Evolutionary conservation across 352 stramenopile genomes (phyloP).

Genomic region (Phytopythium ostracodes): DNA sequence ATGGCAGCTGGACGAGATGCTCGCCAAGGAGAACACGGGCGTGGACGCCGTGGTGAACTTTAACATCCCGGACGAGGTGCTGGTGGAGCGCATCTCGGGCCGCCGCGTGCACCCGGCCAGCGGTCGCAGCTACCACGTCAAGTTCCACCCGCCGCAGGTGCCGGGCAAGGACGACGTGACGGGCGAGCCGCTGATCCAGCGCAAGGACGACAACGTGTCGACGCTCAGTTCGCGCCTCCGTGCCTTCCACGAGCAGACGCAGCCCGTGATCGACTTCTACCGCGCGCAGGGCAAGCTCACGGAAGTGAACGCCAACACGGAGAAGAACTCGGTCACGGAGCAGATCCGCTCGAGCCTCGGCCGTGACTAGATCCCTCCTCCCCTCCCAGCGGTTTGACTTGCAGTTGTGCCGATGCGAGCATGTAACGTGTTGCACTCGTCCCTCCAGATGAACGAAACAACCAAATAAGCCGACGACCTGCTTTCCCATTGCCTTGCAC

Average conservation of each 20-base stretch:
- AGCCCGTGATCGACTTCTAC: conserved; percentile 94
- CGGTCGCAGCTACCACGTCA: conserved; percentile 97
- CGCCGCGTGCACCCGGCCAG: conserved; percentile 94
- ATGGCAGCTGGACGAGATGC: conserved; percentile 91
- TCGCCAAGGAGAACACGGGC: conserved; percentile 83
- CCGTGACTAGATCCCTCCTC: conserved; percentile 47
- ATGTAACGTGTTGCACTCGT: not conserved
- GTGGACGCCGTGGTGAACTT: conserved; percentile 95
- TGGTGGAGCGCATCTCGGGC: conserved; percentile 96
- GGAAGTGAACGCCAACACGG: conserved; percentile 90
- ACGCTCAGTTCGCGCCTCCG: conserved; percentile 91
- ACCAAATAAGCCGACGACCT: not conserved
- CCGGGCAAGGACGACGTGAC: conserved; percentile 90
- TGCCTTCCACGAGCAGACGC: conserved; percentile 96
- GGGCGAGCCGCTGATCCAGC: conserved; percentile 95
- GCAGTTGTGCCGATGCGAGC: not conserved
- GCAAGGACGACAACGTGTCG: conserved; percentile 95
- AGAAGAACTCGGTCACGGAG: conserved; percentile 78
- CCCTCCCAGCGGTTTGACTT: not conserved
- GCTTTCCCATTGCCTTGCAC: not conserved
- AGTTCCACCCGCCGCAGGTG: conserved; percentile 96
- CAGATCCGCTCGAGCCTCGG: conserved; percentile 79
- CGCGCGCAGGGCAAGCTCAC: conserved; percentile 79
- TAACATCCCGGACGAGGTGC: conserved; percentile 93
- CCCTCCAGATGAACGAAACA: not conserved